These are phyloP conservation scores for Hericium erinaceus DNA, from an alignment of 768 basidiomycete genomes.

Conservation along the genomic window DNA sequence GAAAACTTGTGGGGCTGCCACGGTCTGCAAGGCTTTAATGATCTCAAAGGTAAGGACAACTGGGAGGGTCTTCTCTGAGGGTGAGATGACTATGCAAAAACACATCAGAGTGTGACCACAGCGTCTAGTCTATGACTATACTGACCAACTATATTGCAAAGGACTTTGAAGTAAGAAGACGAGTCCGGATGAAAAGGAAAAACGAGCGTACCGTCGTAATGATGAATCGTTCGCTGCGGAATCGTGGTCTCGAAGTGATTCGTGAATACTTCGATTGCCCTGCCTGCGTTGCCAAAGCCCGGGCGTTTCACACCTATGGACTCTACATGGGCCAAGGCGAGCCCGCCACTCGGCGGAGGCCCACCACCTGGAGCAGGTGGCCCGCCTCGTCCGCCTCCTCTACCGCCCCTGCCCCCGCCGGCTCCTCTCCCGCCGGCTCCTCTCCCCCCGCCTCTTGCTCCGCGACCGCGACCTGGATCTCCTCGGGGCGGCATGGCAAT, in stretches of 20 bases:
- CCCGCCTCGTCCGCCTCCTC: constrained; percentile 8
- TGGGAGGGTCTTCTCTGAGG: constrained; percentile 62
- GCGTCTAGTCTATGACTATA: constrained; percentile 4
- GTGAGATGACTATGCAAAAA: constrained; percentile 41
- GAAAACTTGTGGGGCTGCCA: constrained; percentile 54
- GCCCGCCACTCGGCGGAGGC: constrained; percentile 21
- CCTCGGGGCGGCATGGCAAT: neutral
- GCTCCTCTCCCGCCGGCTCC: constrained; percentile 1
- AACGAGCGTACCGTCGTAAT: constrained; percentile 61
- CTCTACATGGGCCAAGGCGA: constrained; percentile 25
- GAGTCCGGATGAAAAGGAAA: neutral
- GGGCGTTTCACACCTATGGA: constrained; percentile 64
- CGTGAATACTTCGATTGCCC: constrained; percentile 29
- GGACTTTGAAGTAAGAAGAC: neutral
- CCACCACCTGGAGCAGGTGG: constrained; percentile 16
- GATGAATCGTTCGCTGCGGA: constrained; percentile 56
- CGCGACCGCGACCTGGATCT: neutral
- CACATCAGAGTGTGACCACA: neutral
- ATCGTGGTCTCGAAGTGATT: constrained; percentile 62
- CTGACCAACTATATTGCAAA: constrained; percentile 32
- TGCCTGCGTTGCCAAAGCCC: constrained; percentile 51
- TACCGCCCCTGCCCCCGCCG: constrained; percentile 13
- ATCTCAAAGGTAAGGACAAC: constrained; percentile 62
- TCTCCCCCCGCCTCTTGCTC: neutral
- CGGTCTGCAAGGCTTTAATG: constrained; percentile 51